Evolutionary conservation across 805 yeast genomes (phyloP).

Genomic region (Naumovozyma baii): DNA sequence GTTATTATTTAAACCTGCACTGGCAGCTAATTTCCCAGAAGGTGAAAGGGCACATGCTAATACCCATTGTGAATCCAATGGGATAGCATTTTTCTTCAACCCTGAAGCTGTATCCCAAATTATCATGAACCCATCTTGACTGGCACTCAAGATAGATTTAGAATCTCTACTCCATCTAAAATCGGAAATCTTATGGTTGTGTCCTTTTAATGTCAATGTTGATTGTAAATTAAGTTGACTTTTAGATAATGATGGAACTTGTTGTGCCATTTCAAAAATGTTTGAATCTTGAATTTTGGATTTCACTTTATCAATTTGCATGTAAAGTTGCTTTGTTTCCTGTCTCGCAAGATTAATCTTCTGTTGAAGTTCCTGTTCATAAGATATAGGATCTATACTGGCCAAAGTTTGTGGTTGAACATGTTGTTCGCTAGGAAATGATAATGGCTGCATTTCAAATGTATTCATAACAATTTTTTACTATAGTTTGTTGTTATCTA

Average conservation of each 20-base stretch:
- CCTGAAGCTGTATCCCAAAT: slow-evolving; percentile 77
- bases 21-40: slow-evolving; percentile 54
- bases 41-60: slow-evolving; percentile 67
- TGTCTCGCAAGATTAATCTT: slow-evolving; percentile 33
- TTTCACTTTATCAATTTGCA: slow-evolving; percentile 40
- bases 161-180: slow-evolving; percentile 62
- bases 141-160: slow-evolving; percentile 53
- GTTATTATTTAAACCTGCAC: slow-evolving; percentile 75
- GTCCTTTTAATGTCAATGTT: slow-evolving; percentile 38
- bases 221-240: slow-evolving; percentile 28
- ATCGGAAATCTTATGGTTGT: slow-evolving; percentile 61
- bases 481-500: no score
- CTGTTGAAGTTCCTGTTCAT: slow-evolving; percentile 21
- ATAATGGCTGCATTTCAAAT: neutral
- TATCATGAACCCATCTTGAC: slow-evolving; percentile 80
- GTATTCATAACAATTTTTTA: no score
- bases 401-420: slow-evolving; percentile 5
- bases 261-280: slow-evolving; percentile 32
- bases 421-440: neutral
- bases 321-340: slow-evolving; percentile 40
- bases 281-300: slow-evolving; percentile 38
- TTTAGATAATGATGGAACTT: slow-evolving; percentile 15
- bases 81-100: slow-evolving; percentile 57
- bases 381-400: slow-evolving; percentile 3
- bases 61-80: slow-evolving; percentile 71